These are phyloP conservation scores for Articulospora tetracladia DNA, from an alignment of 495 filamentous ascomycete genomes.

Conservation along the genomic window DNA sequence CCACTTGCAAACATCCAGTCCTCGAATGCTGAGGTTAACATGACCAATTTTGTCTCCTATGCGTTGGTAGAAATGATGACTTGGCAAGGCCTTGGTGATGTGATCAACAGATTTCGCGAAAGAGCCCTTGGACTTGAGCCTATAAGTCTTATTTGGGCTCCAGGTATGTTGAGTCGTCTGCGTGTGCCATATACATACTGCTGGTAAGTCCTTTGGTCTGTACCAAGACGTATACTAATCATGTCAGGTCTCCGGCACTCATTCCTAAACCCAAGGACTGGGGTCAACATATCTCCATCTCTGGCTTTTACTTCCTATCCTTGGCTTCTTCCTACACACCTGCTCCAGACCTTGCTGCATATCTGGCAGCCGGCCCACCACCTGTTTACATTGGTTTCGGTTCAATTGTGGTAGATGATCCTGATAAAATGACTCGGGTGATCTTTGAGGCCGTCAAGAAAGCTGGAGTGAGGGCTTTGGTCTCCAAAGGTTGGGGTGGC, in stretches of 20 bases:
- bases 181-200: constrained; percentile 76
- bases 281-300: constrained; percentile 65
- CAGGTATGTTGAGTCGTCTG: constrained; percentile 57
- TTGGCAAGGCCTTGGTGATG: constrained; percentile 74
- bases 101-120: constrained; percentile 69
- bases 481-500: constrained; percentile 80
- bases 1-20: constrained; percentile 52
- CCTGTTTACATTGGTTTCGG: constrained; percentile 83
- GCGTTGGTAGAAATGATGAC: constrained; percentile 75
- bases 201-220: constrained; percentile 43
- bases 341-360: constrained; percentile 54
- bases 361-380: constrained; percentile 61
- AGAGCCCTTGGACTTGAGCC: constrained; percentile 63
- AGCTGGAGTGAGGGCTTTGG: constrained; percentile 65
- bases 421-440: constrained; percentile 57
- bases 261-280: constrained; percentile 77
- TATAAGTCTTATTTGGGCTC: constrained; percentile 62
- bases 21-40: constrained; percentile 45
- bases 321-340: constrained; percentile 62
- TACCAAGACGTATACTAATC: not conserved
- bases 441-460: constrained; percentile 66
- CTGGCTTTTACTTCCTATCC: constrained; percentile 72
- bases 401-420: constrained; percentile 77
- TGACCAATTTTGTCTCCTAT: constrained; percentile 73
- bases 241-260: constrained; percentile 61